These are phyloP conservation scores for Mallotus repandus DNA, from an alignment of 441 rosid genomes.

Conservation along the genomic window DNA sequence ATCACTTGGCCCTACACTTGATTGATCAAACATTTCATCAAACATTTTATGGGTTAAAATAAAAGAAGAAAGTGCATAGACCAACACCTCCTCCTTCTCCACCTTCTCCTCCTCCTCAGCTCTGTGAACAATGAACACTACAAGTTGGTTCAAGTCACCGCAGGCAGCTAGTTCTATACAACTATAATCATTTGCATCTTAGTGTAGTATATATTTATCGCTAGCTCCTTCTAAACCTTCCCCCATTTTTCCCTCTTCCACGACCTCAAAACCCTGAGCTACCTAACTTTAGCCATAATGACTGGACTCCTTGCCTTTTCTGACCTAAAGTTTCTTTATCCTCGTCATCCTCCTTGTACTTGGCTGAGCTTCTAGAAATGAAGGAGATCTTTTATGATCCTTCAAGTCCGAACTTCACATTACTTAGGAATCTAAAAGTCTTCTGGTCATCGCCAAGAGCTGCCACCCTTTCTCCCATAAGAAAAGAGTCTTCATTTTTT, in stretches of 20 bases:
- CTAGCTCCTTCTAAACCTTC: slow-evolving; percentile 33
- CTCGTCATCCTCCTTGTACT: slow-evolving; percentile 55
- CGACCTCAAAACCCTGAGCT: slow-evolving; percentile 49
- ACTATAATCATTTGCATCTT: background rate
- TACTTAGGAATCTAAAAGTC: slow-evolving; percentile 36
- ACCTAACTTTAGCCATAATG: slow-evolving; percentile 58
- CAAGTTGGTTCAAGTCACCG: background rate
- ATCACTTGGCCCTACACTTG: too few species aligned
- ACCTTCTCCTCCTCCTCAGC: too few species aligned
- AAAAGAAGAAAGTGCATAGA: too few species aligned
- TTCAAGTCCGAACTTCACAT: slow-evolving; percentile 72
- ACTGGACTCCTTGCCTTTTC: slow-evolving; percentile 69
- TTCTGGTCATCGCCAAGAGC: slow-evolving; percentile 44
- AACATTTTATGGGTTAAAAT: too few species aligned
- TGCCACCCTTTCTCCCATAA: slow-evolving; percentile 75
- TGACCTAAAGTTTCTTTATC: slow-evolving; percentile 38
- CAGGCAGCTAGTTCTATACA: background rate
- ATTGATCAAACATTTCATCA: too few species aligned
- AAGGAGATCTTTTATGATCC: slow-evolving; percentile 83
- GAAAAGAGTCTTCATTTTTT: slow-evolving; percentile 68
- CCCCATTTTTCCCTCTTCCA: slow-evolving; percentile 41
- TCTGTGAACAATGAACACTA: background rate
- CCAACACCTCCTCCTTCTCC: too few species aligned
- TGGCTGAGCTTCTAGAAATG: slow-evolving; percentile 53
- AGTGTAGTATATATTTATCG: slow-evolving; percentile 17